Evolutionary conservation across 2,329 filamentous ascomycete species (phyloP).

Genomic region (Penicillium occitanis): DNA sequence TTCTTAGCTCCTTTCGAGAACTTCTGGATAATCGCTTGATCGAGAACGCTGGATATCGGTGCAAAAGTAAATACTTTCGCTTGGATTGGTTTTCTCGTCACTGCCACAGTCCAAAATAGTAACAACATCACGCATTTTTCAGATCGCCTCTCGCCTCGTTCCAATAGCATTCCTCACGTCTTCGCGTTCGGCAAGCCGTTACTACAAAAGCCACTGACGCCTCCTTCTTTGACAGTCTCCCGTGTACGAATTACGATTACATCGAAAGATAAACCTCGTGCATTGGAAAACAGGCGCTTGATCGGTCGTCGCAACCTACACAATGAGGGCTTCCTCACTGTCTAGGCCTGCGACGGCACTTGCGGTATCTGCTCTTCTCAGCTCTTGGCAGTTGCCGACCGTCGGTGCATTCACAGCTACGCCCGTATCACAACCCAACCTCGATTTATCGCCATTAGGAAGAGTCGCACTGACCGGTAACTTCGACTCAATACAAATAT

Average conservation of each 20-base stretch:
- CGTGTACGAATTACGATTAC: background rate
- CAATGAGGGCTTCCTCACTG: conserved; percentile 49
- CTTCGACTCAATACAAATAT: conserved; percentile 88
- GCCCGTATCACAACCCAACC: conserved; percentile 36
- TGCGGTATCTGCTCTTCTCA: conserved; percentile 32
- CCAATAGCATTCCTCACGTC: conserved; percentile 18
- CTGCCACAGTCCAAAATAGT: conserved; percentile 6
- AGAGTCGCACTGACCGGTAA: conserved; percentile 83
- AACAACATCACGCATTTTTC: conserved; percentile 3
- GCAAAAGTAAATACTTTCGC: conserved; percentile 20
- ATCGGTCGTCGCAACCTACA: conserved; percentile 41
- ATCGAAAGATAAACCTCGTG: conserved; percentile 1
- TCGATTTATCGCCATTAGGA: conserved; percentile 77
- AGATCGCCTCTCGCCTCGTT: conserved; percentile 11
- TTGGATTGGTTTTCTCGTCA: conserved; percentile 19
- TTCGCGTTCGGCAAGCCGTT: conserved; percentile 10
- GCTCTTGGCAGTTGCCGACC: conserved; percentile 26
- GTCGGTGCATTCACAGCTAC: conserved; percentile 38
- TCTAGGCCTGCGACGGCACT: conserved; percentile 47
- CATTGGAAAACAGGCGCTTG: conserved; percentile 23
- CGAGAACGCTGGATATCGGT: background rate
- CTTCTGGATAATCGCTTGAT: background rate
- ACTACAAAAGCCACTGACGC: background rate
- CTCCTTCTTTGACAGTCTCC: background rate
- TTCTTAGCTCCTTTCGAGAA: background rate